Evolutionary conservation across 441 rosid species (phyloP).

Genomic region (Gossypium gossypioides): DNA sequence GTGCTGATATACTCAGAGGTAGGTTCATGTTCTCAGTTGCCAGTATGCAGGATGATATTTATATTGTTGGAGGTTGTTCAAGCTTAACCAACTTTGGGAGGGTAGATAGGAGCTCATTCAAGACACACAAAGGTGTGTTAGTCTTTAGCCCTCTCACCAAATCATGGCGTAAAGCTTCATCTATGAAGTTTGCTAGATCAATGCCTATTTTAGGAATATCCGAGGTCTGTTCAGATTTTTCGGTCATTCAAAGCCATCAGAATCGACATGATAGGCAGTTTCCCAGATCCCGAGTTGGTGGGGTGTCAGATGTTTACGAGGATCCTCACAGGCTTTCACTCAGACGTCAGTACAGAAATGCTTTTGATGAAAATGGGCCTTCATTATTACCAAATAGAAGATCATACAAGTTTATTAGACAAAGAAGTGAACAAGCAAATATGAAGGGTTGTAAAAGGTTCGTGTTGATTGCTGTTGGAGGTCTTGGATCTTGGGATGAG

Average conservation of each 20-base stretch:
- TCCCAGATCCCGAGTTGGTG: conserved; percentile 52
- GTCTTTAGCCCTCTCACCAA: conserved; percentile 70
- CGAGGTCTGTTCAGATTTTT: conserved; percentile 62
- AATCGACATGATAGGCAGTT: conserved; percentile 66
- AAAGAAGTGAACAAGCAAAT: conserved; percentile 42
- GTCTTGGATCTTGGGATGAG: conserved; percentile 77
- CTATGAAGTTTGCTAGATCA: conserved; percentile 85
- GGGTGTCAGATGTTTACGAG: conserved; percentile 83
- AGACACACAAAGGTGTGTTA: conserved; percentile 70
- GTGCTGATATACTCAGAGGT: conserved; percentile 61
- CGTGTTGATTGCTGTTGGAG: conserved; percentile 71
- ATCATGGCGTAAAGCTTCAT: conserved; percentile 70
- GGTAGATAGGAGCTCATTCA: conserved; percentile 71
- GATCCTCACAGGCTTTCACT: conserved; percentile 90
- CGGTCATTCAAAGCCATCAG: conserved; percentile 41
- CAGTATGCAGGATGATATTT: conserved; percentile 61
- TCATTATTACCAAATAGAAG: conserved; percentile 30
- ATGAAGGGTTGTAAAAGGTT: conserved; percentile 43
- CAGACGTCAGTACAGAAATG: conserved; percentile 54
- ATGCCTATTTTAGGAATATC: conserved; percentile 65
- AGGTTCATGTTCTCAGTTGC: conserved; percentile 81
- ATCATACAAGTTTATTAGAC: conserved; percentile 42
- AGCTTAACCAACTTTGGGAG: conserved; percentile 53
- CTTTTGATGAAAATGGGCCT: conserved; percentile 42
- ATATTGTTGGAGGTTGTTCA: conserved; percentile 80